Evolutionary conservation across 1,284 basidiomycete species (phyloP).

Genomic region (Pseudozyma thailandica): DNA sequence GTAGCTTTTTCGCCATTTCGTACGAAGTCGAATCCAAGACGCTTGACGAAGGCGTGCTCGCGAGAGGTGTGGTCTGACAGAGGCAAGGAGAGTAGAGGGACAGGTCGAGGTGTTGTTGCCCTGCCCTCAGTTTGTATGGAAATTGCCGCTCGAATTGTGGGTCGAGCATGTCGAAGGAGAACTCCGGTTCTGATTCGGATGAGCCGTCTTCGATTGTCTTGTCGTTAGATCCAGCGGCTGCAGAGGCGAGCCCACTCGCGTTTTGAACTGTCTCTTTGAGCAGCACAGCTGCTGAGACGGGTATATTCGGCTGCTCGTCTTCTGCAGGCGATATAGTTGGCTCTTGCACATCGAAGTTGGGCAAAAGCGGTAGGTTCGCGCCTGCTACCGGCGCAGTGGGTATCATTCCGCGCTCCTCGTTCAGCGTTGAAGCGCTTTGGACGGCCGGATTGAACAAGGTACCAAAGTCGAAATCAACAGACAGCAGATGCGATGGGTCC

Average conservation of each 20-base stretch:
- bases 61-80: background rate
- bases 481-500: background rate
- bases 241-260: background rate
- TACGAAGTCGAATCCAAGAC: background rate
- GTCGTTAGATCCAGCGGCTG: background rate
- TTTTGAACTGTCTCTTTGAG: background rate
- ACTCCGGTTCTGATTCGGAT: conserved; percentile 17
- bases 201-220: background rate
- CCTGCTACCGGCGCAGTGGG: background rate
- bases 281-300: background rate
- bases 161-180: background rate
- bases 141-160: background rate
- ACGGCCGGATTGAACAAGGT: background rate
- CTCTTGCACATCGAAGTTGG: too few species aligned
- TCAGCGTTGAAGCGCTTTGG: too few species aligned
- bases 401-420: too few species aligned
- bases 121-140: background rate
- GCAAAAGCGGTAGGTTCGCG: background rate
- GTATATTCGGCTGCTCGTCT: background rate
- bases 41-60: background rate
- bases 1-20: background rate
- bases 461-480: background rate
- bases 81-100: conserved; percentile 26
- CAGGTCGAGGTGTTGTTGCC: conserved; percentile 2
- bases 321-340: background rate